Base-by-base conservation (phyloP, 108 stramenopile species). In the Mediolabrus comicus region DNA sequence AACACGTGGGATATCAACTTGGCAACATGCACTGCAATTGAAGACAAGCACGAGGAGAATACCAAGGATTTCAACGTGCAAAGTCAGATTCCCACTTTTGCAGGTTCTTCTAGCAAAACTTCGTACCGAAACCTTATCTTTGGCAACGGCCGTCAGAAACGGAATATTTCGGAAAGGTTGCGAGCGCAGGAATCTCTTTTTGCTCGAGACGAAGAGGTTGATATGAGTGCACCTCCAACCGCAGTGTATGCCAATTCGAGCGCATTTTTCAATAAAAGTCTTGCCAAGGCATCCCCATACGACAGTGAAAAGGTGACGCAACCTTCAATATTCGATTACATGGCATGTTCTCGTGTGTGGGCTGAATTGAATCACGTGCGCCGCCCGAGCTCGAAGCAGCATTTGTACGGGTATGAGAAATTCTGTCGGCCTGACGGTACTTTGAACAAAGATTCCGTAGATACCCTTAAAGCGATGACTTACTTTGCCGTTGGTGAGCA, bases 101-200 rank as follows among this genome's bases (percentile, higher is more conserved):
- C 62, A 33, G 60, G 49, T 14, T 71, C 66, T 5, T 53, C 70
- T 2, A 60, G 76, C 59, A 95, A 95, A 72, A 79, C 90, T 1
- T 86, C 88, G 3, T 95, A 92, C 54, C 84, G 91, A 4, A 89
- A 81, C 41, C 80, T 95, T 26, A 92, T 95, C 39, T 91, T 91
- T 73, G 92, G 90, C n/a, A 80, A 60, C 32, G 82, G 82, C 16
- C 82, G 86, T 3, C 73, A 77, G 16, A 87, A 84, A 22, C 77
- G 77, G 29, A 89, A 84, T 62, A 80, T 89, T 38, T 86, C 91
- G 0, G 94, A 95, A 64, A 65, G 87, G 17, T 81, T 85, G 46
- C 76, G 93, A 31, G 93, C 93, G 6, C 87, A 89, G 49, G 92
- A 94, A 62, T 91, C 90, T 0, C 49, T 94, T 16, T 94, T 91